Conservation (phyloP, 2,329 filamentous ascomycete species). For the Penicillium janthinellum region DNA sequence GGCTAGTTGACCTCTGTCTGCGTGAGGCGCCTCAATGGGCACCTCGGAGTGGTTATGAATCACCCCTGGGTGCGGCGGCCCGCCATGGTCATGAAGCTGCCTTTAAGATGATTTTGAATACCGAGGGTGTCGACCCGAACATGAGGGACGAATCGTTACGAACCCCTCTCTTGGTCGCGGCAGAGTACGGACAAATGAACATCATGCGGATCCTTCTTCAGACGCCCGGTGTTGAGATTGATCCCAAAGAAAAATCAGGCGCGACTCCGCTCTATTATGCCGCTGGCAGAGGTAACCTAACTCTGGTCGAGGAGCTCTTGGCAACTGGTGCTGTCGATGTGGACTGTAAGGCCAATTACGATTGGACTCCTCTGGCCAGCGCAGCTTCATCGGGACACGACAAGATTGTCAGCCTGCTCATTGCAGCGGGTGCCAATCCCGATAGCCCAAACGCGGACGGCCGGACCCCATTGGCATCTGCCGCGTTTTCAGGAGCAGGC, state of each 20-base stretch:
- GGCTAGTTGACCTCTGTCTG: not conserved
- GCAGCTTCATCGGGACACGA: not conserved
- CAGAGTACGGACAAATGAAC: not conserved
- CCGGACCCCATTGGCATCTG: not conserved
- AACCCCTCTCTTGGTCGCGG: constrained; percentile 1
- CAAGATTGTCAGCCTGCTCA: not conserved
- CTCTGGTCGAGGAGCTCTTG: not conserved
- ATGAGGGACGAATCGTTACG: not conserved
- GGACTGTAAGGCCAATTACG: not conserved
- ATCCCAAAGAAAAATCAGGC: not conserved
- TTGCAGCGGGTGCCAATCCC: not conserved
- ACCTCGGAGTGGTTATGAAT: not conserved
- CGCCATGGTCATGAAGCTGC: not conserved
- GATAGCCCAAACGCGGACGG: not conserved
- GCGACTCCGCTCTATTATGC: not conserved
- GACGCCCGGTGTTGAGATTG: not conserved
- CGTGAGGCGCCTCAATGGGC: not conserved
- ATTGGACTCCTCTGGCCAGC: not conserved
- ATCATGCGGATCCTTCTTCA: not conserved
- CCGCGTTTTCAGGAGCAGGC: not conserved
- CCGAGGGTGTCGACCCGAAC: not conserved
- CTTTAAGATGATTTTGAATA: not conserved
- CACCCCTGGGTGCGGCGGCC: not conserved
- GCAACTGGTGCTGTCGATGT: not conserved
- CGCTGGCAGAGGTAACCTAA: not conserved